Conservation (phyloP, 345 rosid species). For the Cardiospermum halicacabum region DNA sequence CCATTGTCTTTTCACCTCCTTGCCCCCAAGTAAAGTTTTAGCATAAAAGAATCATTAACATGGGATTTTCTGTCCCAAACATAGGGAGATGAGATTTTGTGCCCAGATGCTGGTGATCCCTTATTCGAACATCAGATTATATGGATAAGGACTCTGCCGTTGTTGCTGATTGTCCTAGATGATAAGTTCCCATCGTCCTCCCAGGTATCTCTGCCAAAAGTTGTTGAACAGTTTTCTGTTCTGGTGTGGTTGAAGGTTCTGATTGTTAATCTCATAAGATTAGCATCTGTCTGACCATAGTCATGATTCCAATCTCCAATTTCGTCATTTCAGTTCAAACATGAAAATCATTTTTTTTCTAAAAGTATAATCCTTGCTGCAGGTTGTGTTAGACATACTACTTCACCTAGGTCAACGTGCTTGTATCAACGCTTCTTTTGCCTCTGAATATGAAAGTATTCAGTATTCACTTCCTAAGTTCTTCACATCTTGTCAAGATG, state of each 20-base stretch:
- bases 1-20: neutral
- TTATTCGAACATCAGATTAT: constrained; percentile 39
- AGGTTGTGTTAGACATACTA: constrained; percentile 67
- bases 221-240: neutral
- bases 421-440: constrained; percentile 30
- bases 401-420: constrained; percentile 64
- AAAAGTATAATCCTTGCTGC: constrained; percentile 15
- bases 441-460: constrained; percentile 46
- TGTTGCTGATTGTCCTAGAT: constrained; percentile 53
- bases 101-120: constrained; percentile 40
- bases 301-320: neutral
- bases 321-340: neutral
- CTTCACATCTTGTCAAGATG: constrained; percentile 40
- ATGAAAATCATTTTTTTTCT: constrained; percentile 8
- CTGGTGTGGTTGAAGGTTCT: neutral
- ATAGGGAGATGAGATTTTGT: constrained; percentile 38
- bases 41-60: neutral
- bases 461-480: constrained; percentile 48
- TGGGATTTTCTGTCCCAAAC: constrained; percentile 12
- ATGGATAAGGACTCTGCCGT: constrained; percentile 78
- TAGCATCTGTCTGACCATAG: neutral
- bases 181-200: constrained; percentile 52
- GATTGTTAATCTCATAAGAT: constrained; percentile 3
- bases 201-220: constrained; percentile 38
- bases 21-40: neutral